Evolutionary conservation across 2,329 filamentous ascomycete species (phyloP).

Genomic region (Didymella lethalis): DNA sequence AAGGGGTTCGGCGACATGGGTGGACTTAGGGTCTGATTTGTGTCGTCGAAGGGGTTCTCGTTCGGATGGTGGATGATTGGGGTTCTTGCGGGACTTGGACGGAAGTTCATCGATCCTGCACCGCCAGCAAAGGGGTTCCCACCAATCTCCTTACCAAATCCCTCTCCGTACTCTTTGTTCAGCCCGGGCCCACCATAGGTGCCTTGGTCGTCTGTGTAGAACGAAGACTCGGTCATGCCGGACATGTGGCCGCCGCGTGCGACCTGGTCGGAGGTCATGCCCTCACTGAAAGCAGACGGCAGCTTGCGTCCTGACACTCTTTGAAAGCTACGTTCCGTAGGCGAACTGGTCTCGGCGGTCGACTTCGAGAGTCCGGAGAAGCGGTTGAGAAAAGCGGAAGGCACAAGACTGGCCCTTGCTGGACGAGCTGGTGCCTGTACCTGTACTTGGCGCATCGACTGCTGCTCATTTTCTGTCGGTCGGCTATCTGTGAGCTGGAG

Average conservation of each 20-base stretch:
- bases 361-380: constrained; percentile 51
- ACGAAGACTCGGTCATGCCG: constrained; percentile 51
- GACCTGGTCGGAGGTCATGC: constrained; percentile 54
- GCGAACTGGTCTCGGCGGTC: constrained; percentile 48
- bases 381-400: constrained; percentile 50
- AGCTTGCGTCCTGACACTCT: constrained; percentile 59
- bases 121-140: constrained; percentile 30
- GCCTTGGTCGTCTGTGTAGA: constrained; percentile 56
- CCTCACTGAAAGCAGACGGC: constrained; percentile 58
- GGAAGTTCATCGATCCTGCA: constrained; percentile 37
- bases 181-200: constrained; percentile 51
- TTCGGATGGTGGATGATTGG: constrained; percentile 63
- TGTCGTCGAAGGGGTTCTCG: constrained; percentile 38
- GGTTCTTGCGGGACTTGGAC: constrained; percentile 69
- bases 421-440: constrained; percentile 38
- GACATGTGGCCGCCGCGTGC: constrained; percentile 44
- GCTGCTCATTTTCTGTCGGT: constrained; percentile 39
- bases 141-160: constrained; percentile 42
- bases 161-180: constrained; percentile 32
- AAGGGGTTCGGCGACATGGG: constrained; percentile 51
- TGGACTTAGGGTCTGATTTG: constrained; percentile 44
- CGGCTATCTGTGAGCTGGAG: constrained; percentile 44
- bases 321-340: constrained; percentile 56
- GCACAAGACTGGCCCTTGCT: constrained; percentile 50
- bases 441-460: constrained; percentile 48